Conservation (phyloP, 2,329 filamentous ascomycete species). For the Talaromyces sp. region DNA sequence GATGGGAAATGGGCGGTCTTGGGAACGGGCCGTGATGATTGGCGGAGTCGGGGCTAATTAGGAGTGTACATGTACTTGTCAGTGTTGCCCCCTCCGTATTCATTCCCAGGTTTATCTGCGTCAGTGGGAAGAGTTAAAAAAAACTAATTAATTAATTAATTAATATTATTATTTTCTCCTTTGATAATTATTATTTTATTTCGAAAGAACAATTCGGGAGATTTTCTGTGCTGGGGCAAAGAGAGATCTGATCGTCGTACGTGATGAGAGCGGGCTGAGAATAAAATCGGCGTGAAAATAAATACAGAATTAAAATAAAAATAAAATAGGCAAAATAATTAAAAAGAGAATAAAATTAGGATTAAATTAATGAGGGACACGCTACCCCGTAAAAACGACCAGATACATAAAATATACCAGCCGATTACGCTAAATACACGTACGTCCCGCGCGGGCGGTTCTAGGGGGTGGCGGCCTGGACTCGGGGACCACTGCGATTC, state of each 20-base stretch:
- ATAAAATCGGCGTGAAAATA: conserved; percentile 12
- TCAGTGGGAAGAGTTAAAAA: neutral
- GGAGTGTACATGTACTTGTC: neutral
- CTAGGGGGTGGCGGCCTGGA: conserved; percentile 36
- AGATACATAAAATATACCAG: too few species aligned
- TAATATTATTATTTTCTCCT: too few species aligned
- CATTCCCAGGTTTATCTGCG: too few species aligned
- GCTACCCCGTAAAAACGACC: too few species aligned
- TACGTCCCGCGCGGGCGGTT: conserved; percentile 30
- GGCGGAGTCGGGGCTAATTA: neutral
- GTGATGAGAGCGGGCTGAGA: neutral
- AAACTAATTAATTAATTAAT: too few species aligned
- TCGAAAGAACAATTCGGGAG: neutral
- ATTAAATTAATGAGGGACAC: too few species aligned
- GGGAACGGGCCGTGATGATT: conserved; percentile 7
- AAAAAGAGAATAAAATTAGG: too few species aligned
- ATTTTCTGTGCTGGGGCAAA: conserved; percentile 3
- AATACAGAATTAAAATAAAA: neutral
- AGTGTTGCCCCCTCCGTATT: too few species aligned
- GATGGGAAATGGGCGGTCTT: conserved; percentile 11
- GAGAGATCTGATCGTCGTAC: conserved; percentile 13
- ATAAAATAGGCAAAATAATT: neutral
- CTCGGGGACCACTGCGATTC: too few species aligned
- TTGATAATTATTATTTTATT: too few species aligned
- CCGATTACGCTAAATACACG: conserved; percentile 23